These are phyloP conservation scores for Magnolia kwangsiensis DNA, from an alignment of 164 flowering plant species.

Conservation along the genomic window DNA sequence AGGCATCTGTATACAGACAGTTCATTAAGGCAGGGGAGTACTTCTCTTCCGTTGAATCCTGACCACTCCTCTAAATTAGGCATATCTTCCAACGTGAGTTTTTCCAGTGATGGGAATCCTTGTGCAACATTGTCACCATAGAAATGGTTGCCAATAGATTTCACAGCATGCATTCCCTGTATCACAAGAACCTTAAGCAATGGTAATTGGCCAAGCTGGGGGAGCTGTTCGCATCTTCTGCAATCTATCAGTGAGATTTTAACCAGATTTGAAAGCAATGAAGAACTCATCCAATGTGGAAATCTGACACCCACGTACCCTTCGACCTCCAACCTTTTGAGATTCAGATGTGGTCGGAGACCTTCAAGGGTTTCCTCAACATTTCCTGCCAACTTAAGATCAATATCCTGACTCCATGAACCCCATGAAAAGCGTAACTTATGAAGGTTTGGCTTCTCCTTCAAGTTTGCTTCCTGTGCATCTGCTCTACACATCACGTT, in stretches of 20 bases:
- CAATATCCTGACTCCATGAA: too few relatives aligned
- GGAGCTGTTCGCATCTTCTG: neutral
- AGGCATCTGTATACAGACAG: conserved; percentile 12
- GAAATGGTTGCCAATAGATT: too few relatives aligned
- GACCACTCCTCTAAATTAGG: conserved; percentile 16
- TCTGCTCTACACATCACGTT: neutral
- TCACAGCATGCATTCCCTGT: too few relatives aligned
- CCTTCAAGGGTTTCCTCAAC: neutral
- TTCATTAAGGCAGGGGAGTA: conserved; percentile 1
- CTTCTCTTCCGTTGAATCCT: neutral
- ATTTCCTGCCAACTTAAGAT: neutral
- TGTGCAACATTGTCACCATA: neutral
- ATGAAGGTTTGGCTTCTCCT: neutral
- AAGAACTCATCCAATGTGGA: neutral
- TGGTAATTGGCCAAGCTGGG: neutral
- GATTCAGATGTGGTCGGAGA: neutral
- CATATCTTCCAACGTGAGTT: conserved; percentile 3
- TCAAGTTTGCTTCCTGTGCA: neutral
- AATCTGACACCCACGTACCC: neutral
- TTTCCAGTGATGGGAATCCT: conserved; percentile 9
- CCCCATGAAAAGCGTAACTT: neutral
- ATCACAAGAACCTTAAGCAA: neutral
- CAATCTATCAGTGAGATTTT: conserved; percentile 1
- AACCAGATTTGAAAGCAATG: neutral
- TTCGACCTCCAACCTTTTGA: neutral